These are phyloP conservation scores for Cryphonectria nitschkei DNA, from an alignment of 2,329 filamentous ascomycete species.

Conservation along the genomic window DNA sequence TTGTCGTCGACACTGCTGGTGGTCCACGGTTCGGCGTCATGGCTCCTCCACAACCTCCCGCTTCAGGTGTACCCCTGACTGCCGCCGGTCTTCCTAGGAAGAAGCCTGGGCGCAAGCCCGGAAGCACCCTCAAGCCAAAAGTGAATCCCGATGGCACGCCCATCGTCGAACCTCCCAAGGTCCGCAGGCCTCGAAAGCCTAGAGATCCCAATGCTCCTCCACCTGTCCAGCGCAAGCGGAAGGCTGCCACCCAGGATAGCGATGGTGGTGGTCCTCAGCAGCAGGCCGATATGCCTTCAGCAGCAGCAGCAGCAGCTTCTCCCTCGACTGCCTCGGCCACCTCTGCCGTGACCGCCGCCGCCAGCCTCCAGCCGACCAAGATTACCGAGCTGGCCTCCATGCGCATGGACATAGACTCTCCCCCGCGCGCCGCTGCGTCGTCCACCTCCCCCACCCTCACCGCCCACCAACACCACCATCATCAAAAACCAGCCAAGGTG, in stretches of 20 bases:
- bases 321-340: background rate
- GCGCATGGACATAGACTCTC: conserved; percentile 40
- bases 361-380: conserved; percentile 43
- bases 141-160: conserved; percentile 41
- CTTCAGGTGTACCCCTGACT: conserved; percentile 53
- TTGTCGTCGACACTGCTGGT: conserved; percentile 49
- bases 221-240: conserved; percentile 58
- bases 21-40: conserved; percentile 40
- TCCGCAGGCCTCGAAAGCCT: conserved; percentile 58
- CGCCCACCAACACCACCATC: conserved; percentile 42
- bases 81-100: conserved; percentile 63
- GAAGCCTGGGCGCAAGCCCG: conserved; percentile 69
- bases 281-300: conserved; percentile 25
- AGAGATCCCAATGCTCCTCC: conserved; percentile 62
- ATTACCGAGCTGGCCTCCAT: conserved; percentile 46
- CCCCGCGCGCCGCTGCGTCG: conserved; percentile 33
- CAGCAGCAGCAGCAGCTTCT: conserved; percentile 1
- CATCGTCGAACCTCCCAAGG: conserved; percentile 51
- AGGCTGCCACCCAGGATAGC: conserved; percentile 42
- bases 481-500: conserved; percentile 46
- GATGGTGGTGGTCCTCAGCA: conserved; percentile 37
- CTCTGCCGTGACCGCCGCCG: conserved; percentile 23
- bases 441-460: conserved; percentile 22
- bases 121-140: conserved; percentile 53
- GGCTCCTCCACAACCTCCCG: conserved; percentile 34